Evolutionary conservation across 2,329 filamentous ascomycete genomes (phyloP).

Genomic region (Stachybotrys echinatus): DNA sequence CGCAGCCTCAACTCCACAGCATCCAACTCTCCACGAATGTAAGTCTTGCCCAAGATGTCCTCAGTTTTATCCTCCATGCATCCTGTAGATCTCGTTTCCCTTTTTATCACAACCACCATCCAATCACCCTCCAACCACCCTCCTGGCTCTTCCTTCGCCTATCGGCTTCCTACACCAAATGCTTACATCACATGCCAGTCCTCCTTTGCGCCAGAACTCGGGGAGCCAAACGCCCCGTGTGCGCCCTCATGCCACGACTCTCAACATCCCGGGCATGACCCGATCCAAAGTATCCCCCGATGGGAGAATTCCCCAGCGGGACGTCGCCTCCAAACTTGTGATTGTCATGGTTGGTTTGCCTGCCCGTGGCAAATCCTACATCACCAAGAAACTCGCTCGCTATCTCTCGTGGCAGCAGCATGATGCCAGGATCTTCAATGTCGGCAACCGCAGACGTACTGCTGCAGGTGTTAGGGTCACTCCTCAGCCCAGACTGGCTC

Average conservation of each 20-base stretch:
- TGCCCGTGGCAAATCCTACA: slow-evolving; percentile 94
- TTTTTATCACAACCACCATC: slow-evolving; percentile 4
- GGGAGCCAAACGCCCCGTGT: slow-evolving; percentile 72
- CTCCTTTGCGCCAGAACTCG: slow-evolving; percentile 67
- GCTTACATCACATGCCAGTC: slow-evolving; percentile 38
- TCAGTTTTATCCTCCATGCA: slow-evolving; percentile 8
- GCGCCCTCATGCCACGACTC: slow-evolving; percentile 80
- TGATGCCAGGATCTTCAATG: slow-evolving; percentile 94
- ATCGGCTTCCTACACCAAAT: neutral
- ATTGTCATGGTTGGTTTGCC: slow-evolving; percentile 98
- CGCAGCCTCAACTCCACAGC: slow-evolving; percentile 55
- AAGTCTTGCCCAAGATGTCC: slow-evolving; percentile 23
- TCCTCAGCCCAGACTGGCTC: slow-evolving; percentile 23
- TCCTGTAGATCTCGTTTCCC: neutral
- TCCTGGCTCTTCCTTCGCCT: slow-evolving; percentile 13
- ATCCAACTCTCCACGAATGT: slow-evolving; percentile 55
- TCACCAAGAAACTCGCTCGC: slow-evolving; percentile 94
- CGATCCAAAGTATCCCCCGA: slow-evolving; percentile 94
- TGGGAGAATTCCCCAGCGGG: slow-evolving; percentile 85
- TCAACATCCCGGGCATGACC: slow-evolving; percentile 95
- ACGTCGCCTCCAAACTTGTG: slow-evolving; percentile 93
- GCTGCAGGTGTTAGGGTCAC: slow-evolving; percentile 56
- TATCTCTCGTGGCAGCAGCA: slow-evolving; percentile 98
- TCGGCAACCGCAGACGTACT: slow-evolving; percentile 82
- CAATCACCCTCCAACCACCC: slow-evolving; percentile 13